Evolutionary conservation across 2,329 filamentous ascomycete species (phyloP), one percentile per base, ranked within the genome.

Genomic region (Cordyceps militaris): DNA sequence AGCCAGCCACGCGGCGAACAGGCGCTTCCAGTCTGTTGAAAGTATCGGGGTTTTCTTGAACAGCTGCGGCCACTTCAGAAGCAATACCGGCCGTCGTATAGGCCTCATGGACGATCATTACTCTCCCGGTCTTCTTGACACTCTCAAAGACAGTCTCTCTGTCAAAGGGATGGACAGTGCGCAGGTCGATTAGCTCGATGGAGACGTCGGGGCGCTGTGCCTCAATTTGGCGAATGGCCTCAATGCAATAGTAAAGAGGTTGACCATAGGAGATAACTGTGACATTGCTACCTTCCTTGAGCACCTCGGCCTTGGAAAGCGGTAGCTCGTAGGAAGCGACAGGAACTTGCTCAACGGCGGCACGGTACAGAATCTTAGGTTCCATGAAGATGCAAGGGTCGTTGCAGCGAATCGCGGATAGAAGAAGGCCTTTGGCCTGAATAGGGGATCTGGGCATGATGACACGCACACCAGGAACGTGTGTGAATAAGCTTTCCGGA

Each of bases 351-450:
- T 97, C 92, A 28, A 96, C 89, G 0, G 92, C 89, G 0, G 92
- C 91, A 21, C 92, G 86, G 71, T 97, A 97, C 13, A 97, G 77
- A 48, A 94, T 89, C 75, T 97, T 97, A 46, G 92, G 92, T 70
- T 97, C 92, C 86, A 97, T 86, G 72, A 97, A 96, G 55, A 97
- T 78, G 61, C 93, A 90, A 0, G 92, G 92, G 70, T 97, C 92
- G 61, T 91, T 89, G 80, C 84, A 74, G 76, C 83, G 84, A 55
- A 96, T 91, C 0, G 87, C 82, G 3, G 88, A 81, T 3, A 96
- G 77, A 52, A 96, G 76, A 3, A 97, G 78, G 2, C 92, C 92
- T 72, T 97, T 97, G 5, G 92, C 92, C 71, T 97, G 92, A 3
- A 87, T 72, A 0, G 92, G 92, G 0, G 89, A 94, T 47, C 92